These are phyloP conservation scores for Fusarium sulawesiense DNA, from an alignment of 2,329 filamentous ascomycete species.

Conservation along the genomic window DNA sequence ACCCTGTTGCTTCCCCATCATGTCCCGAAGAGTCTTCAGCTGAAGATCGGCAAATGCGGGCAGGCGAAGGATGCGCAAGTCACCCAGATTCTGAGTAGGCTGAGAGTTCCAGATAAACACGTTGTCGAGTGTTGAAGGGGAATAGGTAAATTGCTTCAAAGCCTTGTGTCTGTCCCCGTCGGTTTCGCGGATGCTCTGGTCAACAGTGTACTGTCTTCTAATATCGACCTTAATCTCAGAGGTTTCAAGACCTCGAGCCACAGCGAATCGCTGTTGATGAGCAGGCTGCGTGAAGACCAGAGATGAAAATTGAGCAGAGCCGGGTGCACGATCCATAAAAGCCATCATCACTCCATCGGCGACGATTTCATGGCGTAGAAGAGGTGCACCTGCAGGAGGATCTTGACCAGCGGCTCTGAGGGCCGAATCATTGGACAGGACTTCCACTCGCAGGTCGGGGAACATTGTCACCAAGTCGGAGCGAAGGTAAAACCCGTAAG, in stretches of 20 bases:
- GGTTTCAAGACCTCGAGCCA: neutral
- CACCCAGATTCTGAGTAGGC: neutral
- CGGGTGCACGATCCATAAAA: neutral
- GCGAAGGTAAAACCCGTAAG: conserved; percentile 55
- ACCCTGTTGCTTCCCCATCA: neutral
- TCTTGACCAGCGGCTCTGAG: neutral
- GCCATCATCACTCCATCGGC: conserved; percentile 4
- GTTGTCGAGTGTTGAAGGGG: neutral
- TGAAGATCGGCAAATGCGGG: neutral
- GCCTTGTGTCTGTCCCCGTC: neutral
- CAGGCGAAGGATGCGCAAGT: neutral
- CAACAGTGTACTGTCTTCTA: conserved; percentile 6
- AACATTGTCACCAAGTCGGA: conserved; percentile 52
- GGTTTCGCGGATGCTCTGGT: neutral
- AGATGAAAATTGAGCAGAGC: neutral
- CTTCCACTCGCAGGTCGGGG: conserved; percentile 49
- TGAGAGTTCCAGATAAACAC: neutral
- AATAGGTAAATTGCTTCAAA: neutral
- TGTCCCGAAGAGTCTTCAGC: neutral
- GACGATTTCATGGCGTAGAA: neutral
- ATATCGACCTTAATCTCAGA: neutral
- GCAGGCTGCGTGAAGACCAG: neutral
- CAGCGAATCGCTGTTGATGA: neutral
- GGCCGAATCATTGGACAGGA: fast-evolving
- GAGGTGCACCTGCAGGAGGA: neutral